Evolutionary conservation across 768 basidiomycete genomes (phyloP), one percentile per base, ranked within the genome.

Genomic region (Rhodocollybia butyracea): DNA sequence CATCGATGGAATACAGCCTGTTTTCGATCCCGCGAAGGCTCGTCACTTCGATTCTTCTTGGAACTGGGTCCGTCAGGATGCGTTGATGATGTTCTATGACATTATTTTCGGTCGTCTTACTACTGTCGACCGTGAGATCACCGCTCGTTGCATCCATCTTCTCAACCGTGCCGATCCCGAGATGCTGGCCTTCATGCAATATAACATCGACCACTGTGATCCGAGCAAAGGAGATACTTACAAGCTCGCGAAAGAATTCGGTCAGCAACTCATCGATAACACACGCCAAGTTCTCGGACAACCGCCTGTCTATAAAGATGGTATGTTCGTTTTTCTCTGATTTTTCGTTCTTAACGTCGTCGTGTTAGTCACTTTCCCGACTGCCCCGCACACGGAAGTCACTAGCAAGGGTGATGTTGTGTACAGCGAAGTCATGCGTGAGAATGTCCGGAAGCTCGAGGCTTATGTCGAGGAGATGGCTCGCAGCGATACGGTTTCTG

Each of bases 41-140:
- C 91, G 97, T 43, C 94, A 89, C 67, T 98, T 99, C 77, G 95
- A 98, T 68, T 98, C 96, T 2, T 94, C 90, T 5, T 99, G 96
- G 97, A 99, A 99, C 68, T 99, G 97, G 97, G 96, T 89, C 42
- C 88, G 96, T 57, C 97, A 99, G 74, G 95, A 97, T 59, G 93
- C 94, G 15, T 78, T 98, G 26, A 76, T 93, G 57, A 95, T 99
- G 93, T 98, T 87, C 76, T 98, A 95, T 72, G 96, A 98, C 69
- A 97, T 99, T 73, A 94, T 99, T 63, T 94, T 94, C 62, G 97
- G 97, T 46, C 86, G 89, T 42, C 83, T 97, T 54, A 94, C 88
- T 22, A 94, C 93, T 17, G 91, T 98, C 60, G 94, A 98, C 66
- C 89, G 94, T 51, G 94, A 96, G 68, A 94, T 95, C 70, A 97